Percentiles rank a stretch among this genome's conserved stretches.
Conservation (phyloP, 2,329 filamentous ascomycete species). For the Talaromyces sp. region DNA sequence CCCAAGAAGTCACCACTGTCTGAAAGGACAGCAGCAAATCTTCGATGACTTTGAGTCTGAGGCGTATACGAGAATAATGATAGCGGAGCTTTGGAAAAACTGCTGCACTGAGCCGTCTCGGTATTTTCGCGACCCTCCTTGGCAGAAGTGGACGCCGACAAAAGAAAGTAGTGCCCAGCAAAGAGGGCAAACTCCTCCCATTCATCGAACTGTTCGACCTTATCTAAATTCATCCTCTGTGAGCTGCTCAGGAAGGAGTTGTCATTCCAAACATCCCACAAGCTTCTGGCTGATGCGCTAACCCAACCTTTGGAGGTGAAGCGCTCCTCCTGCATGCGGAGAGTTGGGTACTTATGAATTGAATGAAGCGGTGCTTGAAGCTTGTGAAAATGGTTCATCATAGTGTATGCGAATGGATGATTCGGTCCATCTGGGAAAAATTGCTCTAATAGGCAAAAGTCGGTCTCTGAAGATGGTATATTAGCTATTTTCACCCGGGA, state of each 20-base stretch:
- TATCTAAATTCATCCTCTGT: conserved; percentile 60
- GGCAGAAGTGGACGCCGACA: conserved; percentile 53
- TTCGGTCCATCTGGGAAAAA: conserved; percentile 70
- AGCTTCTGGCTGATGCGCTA: conserved; percentile 56
- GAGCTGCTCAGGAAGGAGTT: conserved; percentile 57
- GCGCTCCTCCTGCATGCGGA: conserved; percentile 61
- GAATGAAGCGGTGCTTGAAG: conserved; percentile 73
- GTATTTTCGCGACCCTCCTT: not conserved
- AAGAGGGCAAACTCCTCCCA: conserved; percentile 93
- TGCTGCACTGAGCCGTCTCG: not conserved
- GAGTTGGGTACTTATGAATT: conserved; percentile 62
- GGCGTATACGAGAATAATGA: conserved; percentile 9
- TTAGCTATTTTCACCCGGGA: not conserved
- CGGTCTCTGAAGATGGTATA: conserved; percentile 45
- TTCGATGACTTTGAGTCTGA: conserved; percentile 43
- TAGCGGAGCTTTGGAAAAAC: not conserved
- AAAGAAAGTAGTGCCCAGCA: conserved; percentile 74
- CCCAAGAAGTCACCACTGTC: conserved; percentile 26
- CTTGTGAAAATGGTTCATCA: conserved; percentile 79
- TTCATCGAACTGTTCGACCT: conserved; percentile 82
- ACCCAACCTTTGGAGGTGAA: conserved; percentile 68
- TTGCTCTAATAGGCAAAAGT: conserved; percentile 84
- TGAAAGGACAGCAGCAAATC: conserved; percentile 56
- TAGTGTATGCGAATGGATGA: conserved; percentile 81
- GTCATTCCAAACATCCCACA: conserved; percentile 81